Conservation (phyloP, 805 yeast species). For the Sugiyamaella marilandica region DNA sequence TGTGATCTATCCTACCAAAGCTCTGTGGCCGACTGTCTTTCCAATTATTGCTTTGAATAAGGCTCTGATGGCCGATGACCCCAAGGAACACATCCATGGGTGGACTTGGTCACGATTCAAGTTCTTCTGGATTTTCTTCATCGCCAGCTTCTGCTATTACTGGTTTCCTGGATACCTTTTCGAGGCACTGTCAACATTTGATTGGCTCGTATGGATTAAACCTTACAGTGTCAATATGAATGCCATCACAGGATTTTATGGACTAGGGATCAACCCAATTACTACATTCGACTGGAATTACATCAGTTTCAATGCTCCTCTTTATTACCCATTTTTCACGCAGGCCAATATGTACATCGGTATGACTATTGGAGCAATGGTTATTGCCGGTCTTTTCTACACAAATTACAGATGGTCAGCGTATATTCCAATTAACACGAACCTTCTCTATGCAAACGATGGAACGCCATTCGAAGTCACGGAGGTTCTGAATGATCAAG, state of each 20-base stretch:
- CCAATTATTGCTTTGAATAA: slow-evolving; percentile 52
- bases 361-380: slow-evolving; percentile 39
- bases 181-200: slow-evolving; percentile 51
- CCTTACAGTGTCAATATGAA: slow-evolving; percentile 49
- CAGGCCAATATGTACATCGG: slow-evolving; percentile 33
- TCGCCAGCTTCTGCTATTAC: slow-evolving; percentile 43
- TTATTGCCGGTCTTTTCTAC: slow-evolving; percentile 46
- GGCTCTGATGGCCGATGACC: slow-evolving; percentile 35
- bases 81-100: slow-evolving; percentile 33
- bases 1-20: slow-evolving; percentile 41
- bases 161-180: slow-evolving; percentile 60
- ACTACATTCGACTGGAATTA: slow-evolving; percentile 44
- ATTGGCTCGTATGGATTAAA: slow-evolving; percentile 59
- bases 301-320: slow-evolving; percentile 36
- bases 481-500: slow-evolving; percentile 35
- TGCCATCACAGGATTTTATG: slow-evolving; percentile 49
- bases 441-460: slow-evolving; percentile 47
- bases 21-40: slow-evolving; percentile 50
- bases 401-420: slow-evolving; percentile 48
- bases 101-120: slow-evolving; percentile 53
- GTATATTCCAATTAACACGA: slow-evolving; percentile 58
- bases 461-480: slow-evolving; percentile 48
- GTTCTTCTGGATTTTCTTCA: slow-evolving; percentile 39
- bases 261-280: slow-evolving; percentile 44
- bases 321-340: slow-evolving; percentile 41